These are phyloP conservation scores for Penicillium rolfsii DNA, from an alignment of 2,329 filamentous ascomycete genomes.

Conservation along the genomic window DNA sequence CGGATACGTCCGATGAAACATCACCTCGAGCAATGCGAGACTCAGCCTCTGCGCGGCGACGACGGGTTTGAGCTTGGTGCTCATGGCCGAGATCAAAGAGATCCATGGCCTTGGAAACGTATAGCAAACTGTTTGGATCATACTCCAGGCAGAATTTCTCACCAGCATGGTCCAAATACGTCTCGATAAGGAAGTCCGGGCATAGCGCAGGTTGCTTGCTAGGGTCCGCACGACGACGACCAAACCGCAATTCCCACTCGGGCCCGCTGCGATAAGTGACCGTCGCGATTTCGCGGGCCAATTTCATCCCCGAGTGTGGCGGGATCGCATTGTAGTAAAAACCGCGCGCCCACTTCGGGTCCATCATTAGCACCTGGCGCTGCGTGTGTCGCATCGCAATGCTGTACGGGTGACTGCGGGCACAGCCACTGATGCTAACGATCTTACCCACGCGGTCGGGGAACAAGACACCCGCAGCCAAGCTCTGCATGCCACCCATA, in stretches of 20 bases:
- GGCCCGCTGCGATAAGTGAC: constrained; percentile 96
- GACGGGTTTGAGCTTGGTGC: constrained; percentile 66
- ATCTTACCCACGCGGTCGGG: constrained; percentile 79
- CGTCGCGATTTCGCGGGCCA: constrained; percentile 94
- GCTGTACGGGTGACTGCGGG: constrained; percentile 92
- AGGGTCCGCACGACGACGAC: constrained; percentile 80
- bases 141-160: constrained; percentile 98
- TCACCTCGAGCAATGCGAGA: constrained; percentile 58
- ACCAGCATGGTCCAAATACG: constrained; percentile 94
- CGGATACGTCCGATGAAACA: constrained; percentile 36
- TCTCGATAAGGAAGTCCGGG: constrained; percentile 96
- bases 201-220: constrained; percentile 89
- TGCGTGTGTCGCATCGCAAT: constrained; percentile 99
- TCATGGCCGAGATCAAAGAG: constrained; percentile 84
- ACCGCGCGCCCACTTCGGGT: constrained; percentile 93
- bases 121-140: constrained; percentile 91
- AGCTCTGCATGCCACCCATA: constrained; percentile 98
- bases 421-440: constrained; percentile 90
- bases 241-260: constrained; percentile 96
- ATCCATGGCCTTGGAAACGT: constrained; percentile 99
- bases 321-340: constrained; percentile 90
- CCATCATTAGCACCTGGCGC: constrained; percentile 98
- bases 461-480: constrained; percentile 83
- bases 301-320: constrained; percentile 95
- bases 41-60: constrained; percentile 65